Evolutionary conservation across 164 flowering plant species (phyloP).

Genomic region (Cinnamomum micranthum): DNA sequence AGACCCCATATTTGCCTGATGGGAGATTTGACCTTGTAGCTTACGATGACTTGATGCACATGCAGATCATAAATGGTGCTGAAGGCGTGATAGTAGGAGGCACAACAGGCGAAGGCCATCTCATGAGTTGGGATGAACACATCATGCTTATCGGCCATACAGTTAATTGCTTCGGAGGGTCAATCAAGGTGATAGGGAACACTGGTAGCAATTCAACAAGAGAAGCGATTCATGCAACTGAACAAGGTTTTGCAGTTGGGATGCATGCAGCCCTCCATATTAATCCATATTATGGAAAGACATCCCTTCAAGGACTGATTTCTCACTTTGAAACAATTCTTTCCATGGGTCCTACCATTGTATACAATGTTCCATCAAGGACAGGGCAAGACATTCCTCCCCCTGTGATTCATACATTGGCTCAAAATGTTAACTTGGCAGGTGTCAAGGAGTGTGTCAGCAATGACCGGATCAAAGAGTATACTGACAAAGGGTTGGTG

Average conservation of each 20-base stretch:
- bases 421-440: slow-evolving; percentile 56
- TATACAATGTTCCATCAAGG: slow-evolving; percentile 78
- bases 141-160: slow-evolving; percentile 96
- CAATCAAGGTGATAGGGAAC: slow-evolving; percentile 85
- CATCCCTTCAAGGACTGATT: slow-evolving; percentile 71
- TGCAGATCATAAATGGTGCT: slow-evolving; percentile 64
- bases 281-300: slow-evolving; percentile 92
- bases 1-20: slow-evolving; percentile 92
- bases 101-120: slow-evolving; percentile 92
- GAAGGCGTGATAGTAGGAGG: slow-evolving; percentile 91
- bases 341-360: slow-evolving; percentile 74
- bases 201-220: slow-evolving; percentile 91
- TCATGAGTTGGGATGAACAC: slow-evolving; percentile 98
- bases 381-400: slow-evolving; percentile 92
- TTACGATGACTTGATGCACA: slow-evolving; percentile 69
- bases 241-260: slow-evolving; percentile 93
- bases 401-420: slow-evolving; percentile 41
- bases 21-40: slow-evolving; percentile 79
- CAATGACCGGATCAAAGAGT: slow-evolving; percentile 54
- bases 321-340: slow-evolving; percentile 71
- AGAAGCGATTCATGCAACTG: slow-evolving; percentile 93
- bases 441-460: slow-evolving; percentile 94
- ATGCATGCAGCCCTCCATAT: slow-evolving; percentile 96
- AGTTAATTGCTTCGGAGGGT: slow-evolving; percentile 77
- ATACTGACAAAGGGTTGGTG: slow-evolving; percentile 51